Conservation (phyloP, 2,329 filamentous ascomycete genomes). For the Colletotrichum navitas region DNA sequence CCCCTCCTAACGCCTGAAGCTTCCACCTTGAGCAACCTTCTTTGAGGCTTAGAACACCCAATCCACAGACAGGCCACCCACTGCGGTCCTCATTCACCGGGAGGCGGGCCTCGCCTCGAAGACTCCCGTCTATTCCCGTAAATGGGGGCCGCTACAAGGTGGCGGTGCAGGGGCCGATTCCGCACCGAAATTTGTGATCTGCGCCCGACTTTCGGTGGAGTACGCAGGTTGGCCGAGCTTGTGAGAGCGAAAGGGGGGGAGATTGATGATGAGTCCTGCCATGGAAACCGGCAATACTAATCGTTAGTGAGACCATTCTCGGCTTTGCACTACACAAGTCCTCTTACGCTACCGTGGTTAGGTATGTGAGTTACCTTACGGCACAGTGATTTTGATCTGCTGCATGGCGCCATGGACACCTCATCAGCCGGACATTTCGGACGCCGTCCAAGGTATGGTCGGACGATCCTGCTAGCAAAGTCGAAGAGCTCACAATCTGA, state of each 20-base stretch:
- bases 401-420: constrained; percentile 31
- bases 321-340: background rate
- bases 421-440: constrained; percentile 36
- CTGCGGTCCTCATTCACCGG: constrained; percentile 11
- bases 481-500: background rate
- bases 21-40: constrained; percentile 2
- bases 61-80: background rate
- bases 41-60: background rate
- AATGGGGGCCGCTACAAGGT: constrained; percentile 6
- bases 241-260: no score
- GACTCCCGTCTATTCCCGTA: constrained; percentile 38
- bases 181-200: constrained; percentile 17
- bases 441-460: constrained; percentile 5
- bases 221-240: constrained; percentile 6
- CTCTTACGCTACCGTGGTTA: background rate
- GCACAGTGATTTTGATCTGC: constrained; percentile 13
- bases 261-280: background rate
- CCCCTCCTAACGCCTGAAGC: background rate
- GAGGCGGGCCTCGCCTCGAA: constrained; percentile 19
- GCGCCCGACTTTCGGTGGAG: constrained; percentile 15
- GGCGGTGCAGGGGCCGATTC: constrained; percentile 19
- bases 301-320: background rate
- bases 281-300: constrained; percentile 6
- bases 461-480: constrained; percentile 29
- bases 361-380: background rate